A percentile compares a stretch with the other conserved stretches of the same genome.
These are phyloP conservation scores for Globisporangium middletonii DNA, from an alignment of 352 stramenopile genomes.

Conservation along the genomic window DNA sequence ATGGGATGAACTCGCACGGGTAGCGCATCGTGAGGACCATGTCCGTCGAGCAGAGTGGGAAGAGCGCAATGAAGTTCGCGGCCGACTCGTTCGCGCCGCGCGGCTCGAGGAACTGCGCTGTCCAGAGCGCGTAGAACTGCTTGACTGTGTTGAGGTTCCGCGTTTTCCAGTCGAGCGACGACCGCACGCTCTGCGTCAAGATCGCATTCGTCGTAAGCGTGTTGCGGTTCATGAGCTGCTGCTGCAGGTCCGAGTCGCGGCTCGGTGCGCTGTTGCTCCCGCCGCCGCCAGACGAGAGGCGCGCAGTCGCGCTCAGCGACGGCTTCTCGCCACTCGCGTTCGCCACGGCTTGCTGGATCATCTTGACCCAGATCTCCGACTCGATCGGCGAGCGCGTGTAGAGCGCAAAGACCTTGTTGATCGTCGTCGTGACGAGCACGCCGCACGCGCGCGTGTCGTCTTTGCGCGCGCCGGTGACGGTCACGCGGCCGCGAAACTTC, in stretches of 20 bases:
- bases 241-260: constrained; percentile 48
- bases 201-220: constrained; percentile 20
- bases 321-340: constrained; percentile 46
- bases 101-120: constrained; percentile 62
- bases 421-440: constrained; percentile 80
- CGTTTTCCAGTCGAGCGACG: constrained; percentile 77
- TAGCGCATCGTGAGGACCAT: constrained; percentile 74
- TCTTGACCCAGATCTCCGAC: constrained; percentile 81
- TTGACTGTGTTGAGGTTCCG: constrained; percentile 77
- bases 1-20: constrained; percentile 73
- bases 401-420: constrained; percentile 83
- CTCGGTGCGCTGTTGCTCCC: not conserved
- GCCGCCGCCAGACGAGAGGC: constrained; percentile 14
- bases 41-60: constrained; percentile 78
- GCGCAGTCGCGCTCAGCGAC: constrained; percentile 38
- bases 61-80: constrained; percentile 62
- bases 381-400: constrained; percentile 78
- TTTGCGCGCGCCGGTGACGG: constrained; percentile 58
- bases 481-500: constrained; percentile 79
- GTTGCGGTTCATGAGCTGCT: constrained; percentile 17
- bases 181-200: constrained; percentile 63
- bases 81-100: constrained; percentile 42
- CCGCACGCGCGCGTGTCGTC: constrained; percentile 66
- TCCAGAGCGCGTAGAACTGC: constrained; percentile 83
- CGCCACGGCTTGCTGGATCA: constrained; percentile 72